Conservation (phyloP, 2,329 filamentous ascomycete species). For the Hypoxylon sp. region DNA sequence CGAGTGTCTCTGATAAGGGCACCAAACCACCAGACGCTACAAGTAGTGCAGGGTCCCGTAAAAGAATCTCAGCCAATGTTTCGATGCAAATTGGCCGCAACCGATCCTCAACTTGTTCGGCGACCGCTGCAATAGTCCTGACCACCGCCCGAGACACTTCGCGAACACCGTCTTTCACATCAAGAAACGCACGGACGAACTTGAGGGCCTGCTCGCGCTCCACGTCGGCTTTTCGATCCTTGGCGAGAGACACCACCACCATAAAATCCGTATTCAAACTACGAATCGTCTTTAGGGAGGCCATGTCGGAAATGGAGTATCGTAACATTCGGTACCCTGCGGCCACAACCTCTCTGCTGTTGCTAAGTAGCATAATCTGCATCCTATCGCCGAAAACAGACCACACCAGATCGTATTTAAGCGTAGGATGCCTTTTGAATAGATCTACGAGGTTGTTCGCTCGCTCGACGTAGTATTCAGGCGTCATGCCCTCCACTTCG, state of each 20-base stretch:
- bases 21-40: slow-evolving; percentile 85
- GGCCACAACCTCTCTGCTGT: slow-evolving; percentile 93
- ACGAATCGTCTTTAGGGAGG: slow-evolving; percentile 88
- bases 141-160: slow-evolving; percentile 90
- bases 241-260: slow-evolving; percentile 90
- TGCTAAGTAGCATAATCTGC: slow-evolving; percentile 94
- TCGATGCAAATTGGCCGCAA: slow-evolving; percentile 90
- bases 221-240: slow-evolving; percentile 95
- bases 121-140: slow-evolving; percentile 88
- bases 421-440: slow-evolving; percentile 90
- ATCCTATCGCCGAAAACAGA: slow-evolving; percentile 92
- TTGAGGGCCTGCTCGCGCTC: slow-evolving; percentile 97
- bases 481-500: slow-evolving; percentile 84
- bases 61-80: slow-evolving; percentile 89
- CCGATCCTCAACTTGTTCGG: slow-evolving; percentile 85
- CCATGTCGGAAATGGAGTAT: slow-evolving; percentile 92
- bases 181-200: slow-evolving; percentile 92
- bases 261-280: slow-evolving; percentile 90
- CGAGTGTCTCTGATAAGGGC: slow-evolving; percentile 88
- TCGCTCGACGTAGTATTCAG: slow-evolving; percentile 94
- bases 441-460: slow-evolving; percentile 94
- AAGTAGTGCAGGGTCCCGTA: slow-evolving; percentile 83
- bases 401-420: slow-evolving; percentile 98
- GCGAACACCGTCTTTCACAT: slow-evolving; percentile 89
- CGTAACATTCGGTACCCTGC: slow-evolving; percentile 92